phyloP scores from a whole-genome alignment of 2,329 filamentous ascomycete species.

The Monosporascus sp. region DNA sequence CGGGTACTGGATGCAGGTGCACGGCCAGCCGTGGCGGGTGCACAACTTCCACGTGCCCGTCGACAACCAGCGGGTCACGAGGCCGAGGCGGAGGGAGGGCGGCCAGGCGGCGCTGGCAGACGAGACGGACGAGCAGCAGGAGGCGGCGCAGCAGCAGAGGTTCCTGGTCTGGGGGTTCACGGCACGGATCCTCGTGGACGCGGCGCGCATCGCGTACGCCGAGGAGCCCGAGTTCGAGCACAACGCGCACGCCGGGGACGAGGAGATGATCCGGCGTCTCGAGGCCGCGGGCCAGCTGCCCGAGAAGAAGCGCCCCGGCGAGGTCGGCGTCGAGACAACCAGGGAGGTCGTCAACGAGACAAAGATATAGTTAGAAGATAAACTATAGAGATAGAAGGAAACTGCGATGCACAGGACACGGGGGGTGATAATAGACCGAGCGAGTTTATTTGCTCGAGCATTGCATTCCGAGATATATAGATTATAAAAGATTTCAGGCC shows the following conservation, averaged over 20 bases:
- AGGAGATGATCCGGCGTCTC: slow-evolving; percentile 42
- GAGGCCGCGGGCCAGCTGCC: slow-evolving; percentile 39
- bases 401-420: background rate
- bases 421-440: background rate
- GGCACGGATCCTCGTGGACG: slow-evolving; percentile 82
- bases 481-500: background rate
- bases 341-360: slow-evolving; percentile 31
- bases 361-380: slow-evolving; percentile 33
- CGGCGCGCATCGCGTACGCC: slow-evolving; percentile 76
- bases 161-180: slow-evolving; percentile 97
- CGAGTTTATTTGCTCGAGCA: background rate
- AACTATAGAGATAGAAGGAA: background rate
- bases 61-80: slow-evolving; percentile 62
- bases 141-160: slow-evolving; percentile 40
- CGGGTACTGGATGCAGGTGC: slow-evolving; percentile 75
- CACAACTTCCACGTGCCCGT: slow-evolving; percentile 92
- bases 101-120: slow-evolving; percentile 19
- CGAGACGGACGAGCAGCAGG: slow-evolving; percentile 33
- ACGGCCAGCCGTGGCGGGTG: slow-evolving; percentile 72
- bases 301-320: slow-evolving; percentile 36
- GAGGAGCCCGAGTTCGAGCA: slow-evolving; percentile 80
- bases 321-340: slow-evolving; percentile 26
- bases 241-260: slow-evolving; percentile 48
- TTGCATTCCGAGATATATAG: background rate
- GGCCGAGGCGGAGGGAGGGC: slow-evolving; percentile 36